Percentiles rank a stretch among this genome's conserved stretches.
phyloP scores from a whole-genome alignment of 768 basidiomycete species.

The Mycena sanguinolenta region DNA sequence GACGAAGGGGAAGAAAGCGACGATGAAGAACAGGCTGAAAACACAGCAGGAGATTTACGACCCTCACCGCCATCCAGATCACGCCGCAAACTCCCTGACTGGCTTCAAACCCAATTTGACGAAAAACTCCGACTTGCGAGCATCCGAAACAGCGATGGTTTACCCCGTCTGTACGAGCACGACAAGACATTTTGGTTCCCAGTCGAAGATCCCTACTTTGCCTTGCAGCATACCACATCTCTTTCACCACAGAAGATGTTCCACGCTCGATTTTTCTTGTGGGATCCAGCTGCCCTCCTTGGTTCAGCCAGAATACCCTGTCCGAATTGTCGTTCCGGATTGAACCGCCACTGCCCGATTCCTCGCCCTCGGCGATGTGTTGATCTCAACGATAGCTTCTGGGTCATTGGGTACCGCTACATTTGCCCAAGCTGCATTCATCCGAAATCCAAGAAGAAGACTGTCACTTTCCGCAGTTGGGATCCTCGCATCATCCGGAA shows the following conservation, averaged over 20 bases:
- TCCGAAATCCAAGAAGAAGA: neutral
- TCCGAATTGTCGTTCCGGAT: neutral
- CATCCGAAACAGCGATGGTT: neutral
- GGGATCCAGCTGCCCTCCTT: slow-evolving; percentile 6
- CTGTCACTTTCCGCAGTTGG: slow-evolving; percentile 9
- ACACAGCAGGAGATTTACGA: neutral
- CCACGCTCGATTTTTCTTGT: slow-evolving; percentile 4
- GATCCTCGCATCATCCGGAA: slow-evolving; percentile 11
- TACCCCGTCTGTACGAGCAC: slow-evolving; percentile 3
- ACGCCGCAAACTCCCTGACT: slow-evolving; percentile 5
- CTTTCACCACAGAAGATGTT: slow-evolving; percentile 8
- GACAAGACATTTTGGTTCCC: slow-evolving; percentile 19
- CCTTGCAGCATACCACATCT: neutral
- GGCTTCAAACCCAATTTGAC: slow-evolving; percentile 14
- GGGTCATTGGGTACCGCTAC: slow-evolving; percentile 18
- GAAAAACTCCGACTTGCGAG: neutral
- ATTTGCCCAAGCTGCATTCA: slow-evolving; percentile 7
- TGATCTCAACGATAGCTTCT: slow-evolving; percentile 8
- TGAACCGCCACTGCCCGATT: slow-evolving; percentile 1
- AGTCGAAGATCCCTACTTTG: slow-evolving; percentile 8
- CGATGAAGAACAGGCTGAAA: neutral
- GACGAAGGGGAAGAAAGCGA: too few species aligned
- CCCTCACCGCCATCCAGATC: neutral
- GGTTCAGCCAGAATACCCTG: slow-evolving; percentile 1
- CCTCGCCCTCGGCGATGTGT: slow-evolving; percentile 13